phyloP scores from a whole-genome alignment of 768 basidiomycete species.

The Podaxis carcinomalis region DNA sequence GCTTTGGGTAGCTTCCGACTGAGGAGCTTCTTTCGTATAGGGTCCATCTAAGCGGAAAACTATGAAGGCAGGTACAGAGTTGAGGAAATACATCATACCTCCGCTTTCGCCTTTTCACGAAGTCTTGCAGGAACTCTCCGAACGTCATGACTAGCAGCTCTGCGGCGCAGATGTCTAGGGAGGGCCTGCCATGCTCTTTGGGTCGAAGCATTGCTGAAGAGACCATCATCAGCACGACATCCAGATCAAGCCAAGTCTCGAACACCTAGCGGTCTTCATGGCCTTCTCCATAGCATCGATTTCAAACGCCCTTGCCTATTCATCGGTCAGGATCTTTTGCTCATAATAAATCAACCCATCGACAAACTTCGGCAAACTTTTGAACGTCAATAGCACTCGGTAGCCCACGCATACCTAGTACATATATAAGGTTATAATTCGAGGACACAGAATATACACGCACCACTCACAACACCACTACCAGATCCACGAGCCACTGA shows the following conservation, averaged over 20 bases:
- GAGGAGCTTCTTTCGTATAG: constrained; percentile 30
- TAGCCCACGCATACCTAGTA: constrained; percentile 51
- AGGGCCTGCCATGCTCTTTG: constrained; percentile 90
- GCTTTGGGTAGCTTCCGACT: constrained; percentile 53
- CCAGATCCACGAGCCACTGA: constrained; percentile 21
- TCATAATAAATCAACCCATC: constrained; percentile 7
- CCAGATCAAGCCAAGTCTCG: neutral
- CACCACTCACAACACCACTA: constrained; percentile 36
- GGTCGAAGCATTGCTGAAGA: constrained; percentile 58
- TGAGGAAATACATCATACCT: constrained; percentile 44
- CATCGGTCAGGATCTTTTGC: neutral
- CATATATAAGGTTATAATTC: neutral
- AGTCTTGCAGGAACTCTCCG: constrained; percentile 85
- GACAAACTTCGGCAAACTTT: constrained; percentile 73
- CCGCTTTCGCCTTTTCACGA: constrained; percentile 74
- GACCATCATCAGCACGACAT: neutral
- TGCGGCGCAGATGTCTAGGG: constrained; percentile 83
- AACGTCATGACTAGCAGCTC: constrained; percentile 94
- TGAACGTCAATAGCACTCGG: constrained; percentile 83
- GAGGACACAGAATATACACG: constrained; percentile 7
- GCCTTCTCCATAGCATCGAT: constrained; percentile 86
- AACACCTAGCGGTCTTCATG: constrained; percentile 75
- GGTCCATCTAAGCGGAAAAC: constrained; percentile 40
- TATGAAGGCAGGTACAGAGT: neutral
- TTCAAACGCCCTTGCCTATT: constrained; percentile 81